Base-by-base conservation (phyloP, 2,329 filamentous ascomycete genomes). In the Talaromyces sp. region DNA sequence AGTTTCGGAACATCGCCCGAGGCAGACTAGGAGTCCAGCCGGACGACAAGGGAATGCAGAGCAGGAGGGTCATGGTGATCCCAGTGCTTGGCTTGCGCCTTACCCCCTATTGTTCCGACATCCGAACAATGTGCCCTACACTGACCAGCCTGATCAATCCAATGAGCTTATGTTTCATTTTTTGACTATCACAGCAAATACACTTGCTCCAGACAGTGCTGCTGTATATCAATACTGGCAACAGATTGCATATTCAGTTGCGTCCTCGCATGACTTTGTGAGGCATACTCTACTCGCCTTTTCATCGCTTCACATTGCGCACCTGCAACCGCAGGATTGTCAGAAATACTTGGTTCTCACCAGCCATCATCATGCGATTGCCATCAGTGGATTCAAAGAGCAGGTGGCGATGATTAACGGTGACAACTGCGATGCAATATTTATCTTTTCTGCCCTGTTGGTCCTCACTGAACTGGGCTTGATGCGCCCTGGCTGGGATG, bases 101-200 rank as follows among this genome's bases (percentile, higher is more conserved):
- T 60, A 35, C 22, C 56, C 35, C n/a, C 22, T 54, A 33, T 41
- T 52, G 57, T 24, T 41, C 33, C 43, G 24, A 41, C 22, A 52
- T 52, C 60, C 60, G 47, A 62, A 27, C 7, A 52, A 41, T 22
- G 11, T 33, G 13, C 43, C 43, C n/a, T 62, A 62, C 47, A 4
- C 45, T 5, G 59, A 52, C 24, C 50, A 61, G 3, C 27, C 45
- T 27, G 14, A 33, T 45, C 63, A 57, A 49, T 37, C 31, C 41
- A 54, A 65, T 43, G 47, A 60, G 52, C 47, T 65, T 49, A 54
- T 65, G 22, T 60, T 54, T 37, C 63, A 65, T 65, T 65, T 61
- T 43, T 54, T 62, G 49, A 65, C 58, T 7, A 52, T 62, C 33
- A 41, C 63, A 37, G 39, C 47, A 22, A 27, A 50, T n/a, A 65